Percentiles rank a stretch among this genome's conserved stretches.
phyloP scores from a whole-genome alignment of 345 rosid genomes.

The Adansonia digitata region DNA sequence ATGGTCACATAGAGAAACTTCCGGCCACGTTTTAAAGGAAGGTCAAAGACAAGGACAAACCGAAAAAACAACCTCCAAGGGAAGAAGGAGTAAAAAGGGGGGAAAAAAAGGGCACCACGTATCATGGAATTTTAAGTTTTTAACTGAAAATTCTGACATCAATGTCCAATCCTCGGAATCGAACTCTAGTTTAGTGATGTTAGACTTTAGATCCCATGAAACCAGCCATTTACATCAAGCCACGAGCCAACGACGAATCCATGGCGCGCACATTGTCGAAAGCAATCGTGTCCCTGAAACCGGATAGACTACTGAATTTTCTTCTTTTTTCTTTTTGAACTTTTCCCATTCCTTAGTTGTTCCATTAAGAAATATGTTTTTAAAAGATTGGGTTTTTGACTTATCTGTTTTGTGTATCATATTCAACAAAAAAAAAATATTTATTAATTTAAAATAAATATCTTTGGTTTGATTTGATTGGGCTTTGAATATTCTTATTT shows the following conservation, averaged over 20 bases:
- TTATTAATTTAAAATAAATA: not conserved
- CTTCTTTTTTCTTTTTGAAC: too few relatives aligned
- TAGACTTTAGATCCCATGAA: not conserved
- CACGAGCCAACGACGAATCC: not conserved
- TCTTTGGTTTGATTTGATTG: not conserved
- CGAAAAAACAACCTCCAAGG: not conserved
- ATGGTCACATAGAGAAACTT: too few relatives aligned
- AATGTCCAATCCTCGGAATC: not conserved
- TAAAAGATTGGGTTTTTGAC: not conserved
- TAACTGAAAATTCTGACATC: not conserved
- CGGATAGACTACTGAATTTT: not conserved
- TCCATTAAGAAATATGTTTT: not conserved
- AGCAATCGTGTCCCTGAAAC: not conserved
- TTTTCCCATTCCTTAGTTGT: not conserved
- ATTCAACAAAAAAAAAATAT: not conserved
- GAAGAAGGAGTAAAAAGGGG: too few relatives aligned
- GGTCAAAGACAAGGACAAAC: too few relatives aligned
- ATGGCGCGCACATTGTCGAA: not conserved
- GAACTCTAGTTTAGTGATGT: not conserved
- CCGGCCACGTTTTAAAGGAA: too few relatives aligned
- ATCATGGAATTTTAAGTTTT: not conserved
- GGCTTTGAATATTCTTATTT: conserved; percentile 10
- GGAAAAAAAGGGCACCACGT: not conserved
- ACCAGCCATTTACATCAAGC: not conserved
- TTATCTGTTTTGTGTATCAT: not conserved